These are phyloP conservation scores for Botrytis byssoidea DNA, from an alignment of 2,329 filamentous ascomycete genomes.

Conservation along the genomic window DNA sequence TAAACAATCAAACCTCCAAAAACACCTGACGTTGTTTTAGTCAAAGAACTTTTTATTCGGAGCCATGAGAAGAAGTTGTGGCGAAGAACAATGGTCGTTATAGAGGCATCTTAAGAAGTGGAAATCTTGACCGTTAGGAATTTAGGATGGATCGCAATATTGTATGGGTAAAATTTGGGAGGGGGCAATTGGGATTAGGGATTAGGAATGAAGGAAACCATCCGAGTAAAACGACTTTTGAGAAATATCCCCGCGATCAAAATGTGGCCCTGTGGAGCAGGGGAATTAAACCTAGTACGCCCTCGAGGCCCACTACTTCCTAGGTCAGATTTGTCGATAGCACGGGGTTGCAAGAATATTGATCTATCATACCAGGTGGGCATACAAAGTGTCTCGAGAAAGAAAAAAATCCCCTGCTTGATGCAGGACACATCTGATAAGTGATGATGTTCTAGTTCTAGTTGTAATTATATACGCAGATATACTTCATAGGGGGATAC, in stretches of 20 bases:
- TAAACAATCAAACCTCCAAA: not conserved
- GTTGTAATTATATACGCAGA: not conserved
- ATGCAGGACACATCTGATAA: not conserved
- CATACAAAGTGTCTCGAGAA: not conserved
- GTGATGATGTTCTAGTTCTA: not conserved
- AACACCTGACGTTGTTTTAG: constrained; percentile 15
- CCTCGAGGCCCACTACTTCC: not conserved
- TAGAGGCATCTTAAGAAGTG: not conserved
- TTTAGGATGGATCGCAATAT: not conserved
- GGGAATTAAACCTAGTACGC: not conserved
- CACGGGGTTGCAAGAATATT: constrained; percentile 4
- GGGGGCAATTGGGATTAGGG: not conserved
- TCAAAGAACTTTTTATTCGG: not conserved
- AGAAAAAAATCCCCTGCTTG: not conserved
- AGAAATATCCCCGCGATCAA: constrained; percentile 16
- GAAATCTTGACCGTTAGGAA: constrained; percentile 1
- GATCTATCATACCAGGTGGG: constrained; percentile 2
- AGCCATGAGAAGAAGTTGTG: not conserved
- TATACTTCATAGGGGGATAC: not conserved
- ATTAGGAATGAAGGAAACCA: constrained; percentile 1
- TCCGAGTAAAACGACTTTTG: constrained; percentile 4
- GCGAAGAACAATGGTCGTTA: not conserved
- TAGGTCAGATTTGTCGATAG: not conserved
- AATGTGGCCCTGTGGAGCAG: constrained; percentile 3
- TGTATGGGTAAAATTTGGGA: not conserved